Evolutionary conservation across 768 basidiomycete species (phyloP).

Genomic region (Xerocomellus dryophilus): DNA sequence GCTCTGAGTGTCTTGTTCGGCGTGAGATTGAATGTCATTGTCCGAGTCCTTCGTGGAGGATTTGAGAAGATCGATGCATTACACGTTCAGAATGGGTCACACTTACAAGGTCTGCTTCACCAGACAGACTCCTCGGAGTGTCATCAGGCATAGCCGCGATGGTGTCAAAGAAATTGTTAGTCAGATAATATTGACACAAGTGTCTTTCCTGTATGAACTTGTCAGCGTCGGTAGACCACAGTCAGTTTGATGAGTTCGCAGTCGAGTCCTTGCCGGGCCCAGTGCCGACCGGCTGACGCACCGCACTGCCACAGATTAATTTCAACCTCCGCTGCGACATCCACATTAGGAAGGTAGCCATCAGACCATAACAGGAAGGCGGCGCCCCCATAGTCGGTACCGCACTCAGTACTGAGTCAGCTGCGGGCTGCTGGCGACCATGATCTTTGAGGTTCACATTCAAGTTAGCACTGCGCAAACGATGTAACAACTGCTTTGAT

Average conservation of each 20-base stretch:
- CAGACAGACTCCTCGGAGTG: conserved; percentile 59
- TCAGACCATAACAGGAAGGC: not conserved
- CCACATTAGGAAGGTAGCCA: not conserved
- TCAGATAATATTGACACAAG: not conserved
- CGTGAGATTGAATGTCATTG: conserved; percentile 56
- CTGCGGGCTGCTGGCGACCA: too few relatives aligned
- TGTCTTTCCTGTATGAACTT: not conserved
- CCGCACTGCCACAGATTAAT: conserved; percentile 5
- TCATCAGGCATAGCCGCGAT: conserved; percentile 44
- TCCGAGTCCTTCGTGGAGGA: conserved; percentile 57
- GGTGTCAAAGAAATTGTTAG: conserved; percentile 33
- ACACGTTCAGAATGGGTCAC: conserved; percentile 9
- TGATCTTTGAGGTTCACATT: too few relatives aligned
- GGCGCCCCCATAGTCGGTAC: not conserved
- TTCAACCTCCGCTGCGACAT: not conserved
- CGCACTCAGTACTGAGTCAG: too few relatives aligned
- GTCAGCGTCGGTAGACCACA: not conserved
- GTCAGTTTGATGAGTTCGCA: conserved; percentile 7
- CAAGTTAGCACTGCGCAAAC: not conserved
- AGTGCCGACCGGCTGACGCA: conserved; percentile 24
- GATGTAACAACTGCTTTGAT: not conserved
- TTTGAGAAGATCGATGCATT: conserved; percentile 11
- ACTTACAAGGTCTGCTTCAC: conserved; percentile 51
- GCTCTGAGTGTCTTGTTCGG: conserved; percentile 21
- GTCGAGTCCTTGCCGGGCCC: conserved; percentile 5